Percentiles rank a stretch among this genome's conserved stretches.
phyloP scores from a whole-genome alignment of 306 rosid genomes.

The Acacia acuminata region DNA sequence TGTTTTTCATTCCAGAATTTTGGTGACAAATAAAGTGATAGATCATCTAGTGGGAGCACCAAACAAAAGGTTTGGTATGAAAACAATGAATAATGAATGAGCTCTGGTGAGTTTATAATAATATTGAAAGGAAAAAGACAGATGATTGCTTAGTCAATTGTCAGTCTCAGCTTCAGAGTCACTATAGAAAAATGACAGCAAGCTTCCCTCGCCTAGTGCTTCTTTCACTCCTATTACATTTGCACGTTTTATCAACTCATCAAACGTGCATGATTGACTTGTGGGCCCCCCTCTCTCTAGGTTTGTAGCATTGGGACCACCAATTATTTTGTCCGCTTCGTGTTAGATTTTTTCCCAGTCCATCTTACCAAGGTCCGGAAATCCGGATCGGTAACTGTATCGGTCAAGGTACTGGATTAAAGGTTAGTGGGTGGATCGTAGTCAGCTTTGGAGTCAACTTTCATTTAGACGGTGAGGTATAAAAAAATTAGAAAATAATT shows the following conservation, averaged over 20 bases:
- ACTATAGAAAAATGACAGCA: constrained; percentile 36
- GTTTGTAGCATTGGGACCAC: background rate
- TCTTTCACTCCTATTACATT: constrained; percentile 43
- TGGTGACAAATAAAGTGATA: background rate
- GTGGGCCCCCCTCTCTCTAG: constrained; percentile 40
- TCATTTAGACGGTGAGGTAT: no score
- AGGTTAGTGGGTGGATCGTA: no score
- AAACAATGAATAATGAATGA: background rate
- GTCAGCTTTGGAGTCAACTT: no score
- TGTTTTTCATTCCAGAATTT: background rate
- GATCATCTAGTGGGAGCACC: background rate
- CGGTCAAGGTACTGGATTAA: no score
- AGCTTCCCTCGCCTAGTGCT: constrained; percentile 34
- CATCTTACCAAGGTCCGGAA: no score
- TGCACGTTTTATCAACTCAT: background rate
- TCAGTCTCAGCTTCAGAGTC: constrained; percentile 40
- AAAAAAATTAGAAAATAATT: no score
- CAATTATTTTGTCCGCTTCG: constrained; percentile 42
- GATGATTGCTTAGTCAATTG: constrained; percentile 37
- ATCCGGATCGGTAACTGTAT: no score
- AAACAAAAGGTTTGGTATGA: background rate
- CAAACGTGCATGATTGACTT: constrained; percentile 28
- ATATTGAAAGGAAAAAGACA: no score
- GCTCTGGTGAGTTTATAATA: background rate
- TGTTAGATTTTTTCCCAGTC: constrained; percentile 34